These are phyloP conservation scores for Solanum sitiens DNA, from an alignment of 257 asterid species.

Conservation along the genomic window DNA sequence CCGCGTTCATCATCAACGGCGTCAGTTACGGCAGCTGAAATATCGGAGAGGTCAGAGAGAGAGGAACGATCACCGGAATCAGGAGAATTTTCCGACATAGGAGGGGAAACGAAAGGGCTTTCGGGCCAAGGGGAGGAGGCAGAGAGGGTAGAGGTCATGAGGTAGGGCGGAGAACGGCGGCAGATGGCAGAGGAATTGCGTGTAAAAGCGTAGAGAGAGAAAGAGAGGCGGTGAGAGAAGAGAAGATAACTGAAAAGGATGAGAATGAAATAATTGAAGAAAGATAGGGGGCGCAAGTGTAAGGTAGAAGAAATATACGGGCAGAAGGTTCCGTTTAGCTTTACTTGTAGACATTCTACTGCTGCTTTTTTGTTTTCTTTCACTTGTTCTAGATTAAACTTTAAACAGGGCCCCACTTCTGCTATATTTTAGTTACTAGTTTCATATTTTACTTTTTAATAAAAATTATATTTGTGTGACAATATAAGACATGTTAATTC, in stretches of 20 bases:
- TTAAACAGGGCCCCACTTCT: not conserved
- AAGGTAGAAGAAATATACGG: not conserved
- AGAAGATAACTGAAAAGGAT: not conserved
- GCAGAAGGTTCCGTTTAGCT: not conserved
- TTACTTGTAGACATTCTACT: not conserved
- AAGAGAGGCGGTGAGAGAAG: not conserved
- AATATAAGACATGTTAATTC: no score
- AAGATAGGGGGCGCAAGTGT: not conserved
- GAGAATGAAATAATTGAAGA: not conserved
- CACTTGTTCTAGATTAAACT: not conserved
- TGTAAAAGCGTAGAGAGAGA: not conserved
- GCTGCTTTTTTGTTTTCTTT: not conserved
- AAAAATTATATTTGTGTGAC: not conserved
- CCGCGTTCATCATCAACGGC: not conserved
- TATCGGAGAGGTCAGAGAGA: not conserved
- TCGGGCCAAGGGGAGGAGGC: not conserved
- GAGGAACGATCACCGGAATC: not conserved
- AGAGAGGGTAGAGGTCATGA: slow-evolving; percentile 4
- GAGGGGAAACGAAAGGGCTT: slow-evolving; percentile 4
- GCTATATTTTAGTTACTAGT: not conserved
- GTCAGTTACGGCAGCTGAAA: not conserved
- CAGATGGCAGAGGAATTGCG: not conserved
- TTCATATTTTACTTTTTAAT: not conserved
- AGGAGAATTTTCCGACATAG: not conserved
- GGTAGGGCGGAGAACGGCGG: not conserved